Evolutionary conservation across 768 basidiomycete genomes (phyloP), one percentile per base, ranked within the genome.

Genomic region (Psilocybe azurescens): DNA sequence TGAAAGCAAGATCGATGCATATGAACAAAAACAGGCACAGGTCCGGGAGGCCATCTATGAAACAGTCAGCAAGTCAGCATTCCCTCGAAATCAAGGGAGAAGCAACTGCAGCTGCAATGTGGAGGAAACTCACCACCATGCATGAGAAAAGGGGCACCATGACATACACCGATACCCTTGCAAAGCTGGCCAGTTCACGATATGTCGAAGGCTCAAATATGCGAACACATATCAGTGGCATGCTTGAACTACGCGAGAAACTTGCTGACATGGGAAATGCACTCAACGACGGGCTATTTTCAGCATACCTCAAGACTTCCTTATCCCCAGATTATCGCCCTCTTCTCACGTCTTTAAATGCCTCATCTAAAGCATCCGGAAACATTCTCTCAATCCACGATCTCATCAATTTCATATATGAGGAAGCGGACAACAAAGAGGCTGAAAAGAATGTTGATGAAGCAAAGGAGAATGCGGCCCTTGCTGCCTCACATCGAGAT

Each of bases 161-260:
- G 33, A 61, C 66, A 24, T 47, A 65, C 41, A 65, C 65, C 3
- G 60, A 67, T 56, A 64, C 63, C 5, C 65, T 70, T 48, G 63
- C 67, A 13, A 65, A 70, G 28, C 59, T 75, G 16, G 65, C 65
- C 33, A 66, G 18, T 29, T 54, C 70, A 18, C 59, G 65, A 3
- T 73, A 64, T 58, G 20, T 32, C 11, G 63, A 66, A 36, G 65
- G 60, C 28, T 58, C 63, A 16, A 63, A 64, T 48, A 66, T 72
- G 63, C 58, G 58, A 1, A 13, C 24, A 20, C 70, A 71, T 18
- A 50, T 72, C 14, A 28, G 64, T 9, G 32, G 36, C 5, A 65
- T 72, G 60, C 49, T 29, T 6, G 63, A 68, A 50, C 33, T 69
- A 11, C 84, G 84, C 80, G 70, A 67, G 74, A 65, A 47, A 9